A percentile compares a stretch with the other conserved stretches of the same genome.
Evolutionary conservation across 495 filamentous ascomycete species (phyloP).

Genomic region (Penicillium argentinense): DNA sequence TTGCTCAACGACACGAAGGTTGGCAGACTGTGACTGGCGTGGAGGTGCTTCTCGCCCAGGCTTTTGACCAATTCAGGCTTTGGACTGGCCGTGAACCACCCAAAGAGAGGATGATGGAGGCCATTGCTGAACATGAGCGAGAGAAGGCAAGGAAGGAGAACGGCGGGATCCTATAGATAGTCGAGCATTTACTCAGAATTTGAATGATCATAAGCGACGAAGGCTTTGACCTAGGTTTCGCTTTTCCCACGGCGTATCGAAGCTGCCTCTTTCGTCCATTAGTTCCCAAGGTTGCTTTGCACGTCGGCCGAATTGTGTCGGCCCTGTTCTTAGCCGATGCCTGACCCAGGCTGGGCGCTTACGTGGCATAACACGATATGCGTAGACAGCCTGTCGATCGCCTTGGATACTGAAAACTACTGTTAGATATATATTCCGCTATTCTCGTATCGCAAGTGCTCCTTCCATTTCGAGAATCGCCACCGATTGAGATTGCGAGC

Average conservation of each 20-base stretch:
- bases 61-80: slow-evolving; percentile 68
- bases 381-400: no score
- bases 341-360: no score
- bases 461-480: no score
- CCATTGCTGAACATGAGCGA: slow-evolving; percentile 10
- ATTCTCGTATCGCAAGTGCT: no score
- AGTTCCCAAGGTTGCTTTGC: no score
- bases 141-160: not conserved
- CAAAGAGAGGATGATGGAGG: slow-evolving; percentile 11
- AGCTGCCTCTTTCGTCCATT: no score
- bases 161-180: slow-evolving; percentile 3
- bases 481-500: no score
- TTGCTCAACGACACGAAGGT: slow-evolving; percentile 44
- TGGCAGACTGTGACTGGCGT: slow-evolving; percentile 70
- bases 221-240: not conserved
- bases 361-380: no score
- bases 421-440: no score
- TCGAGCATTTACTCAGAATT: not conserved
- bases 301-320: not conserved
- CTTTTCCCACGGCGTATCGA: no score
- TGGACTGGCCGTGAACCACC: slow-evolving; percentile 56
- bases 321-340: not conserved
- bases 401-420: no score
- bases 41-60: slow-evolving; percentile 70
- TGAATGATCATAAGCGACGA: not conserved